Percentiles rank a stretch among this genome's conserved stretches.
Evolutionary conservation across 179 eudicot genomes (phyloP).

Genomic region (Silene vulgaris): DNA sequence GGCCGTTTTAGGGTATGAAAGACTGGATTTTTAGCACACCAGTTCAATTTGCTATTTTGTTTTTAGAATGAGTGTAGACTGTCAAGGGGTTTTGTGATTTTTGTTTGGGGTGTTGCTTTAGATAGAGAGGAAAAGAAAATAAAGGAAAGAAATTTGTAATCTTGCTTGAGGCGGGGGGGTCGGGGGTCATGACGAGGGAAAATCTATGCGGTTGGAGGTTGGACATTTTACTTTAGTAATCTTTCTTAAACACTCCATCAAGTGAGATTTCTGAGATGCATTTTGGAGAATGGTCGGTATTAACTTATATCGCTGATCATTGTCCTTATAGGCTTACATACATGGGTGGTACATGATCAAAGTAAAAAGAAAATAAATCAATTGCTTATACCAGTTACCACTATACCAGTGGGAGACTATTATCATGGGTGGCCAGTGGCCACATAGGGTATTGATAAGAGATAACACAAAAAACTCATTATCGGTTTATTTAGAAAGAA

Average conservation of each 20-base stretch:
- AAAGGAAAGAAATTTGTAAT: neutral
- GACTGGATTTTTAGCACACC: neutral
- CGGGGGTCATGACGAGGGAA: neutral
- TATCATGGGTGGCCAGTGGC: neutral
- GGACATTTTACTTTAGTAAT: too few species aligned
- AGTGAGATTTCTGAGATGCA: too few species aligned
- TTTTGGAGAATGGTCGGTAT: too few species aligned
- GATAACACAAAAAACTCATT: neutral
- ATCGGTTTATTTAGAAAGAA: neutral
- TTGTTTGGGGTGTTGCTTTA: neutral
- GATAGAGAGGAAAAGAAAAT: neutral
- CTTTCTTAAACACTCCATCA: too few species aligned
- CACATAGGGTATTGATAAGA: neutral
- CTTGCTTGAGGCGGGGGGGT: neutral
- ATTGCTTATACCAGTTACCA: neutral
- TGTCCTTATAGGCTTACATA: neutral
- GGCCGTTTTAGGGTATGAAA: neutral
- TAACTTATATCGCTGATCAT: neutral
- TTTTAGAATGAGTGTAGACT: neutral
- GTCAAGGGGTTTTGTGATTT: neutral
- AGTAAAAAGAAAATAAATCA: neutral
- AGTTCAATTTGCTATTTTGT: neutral
- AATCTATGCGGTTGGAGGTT: too few species aligned
- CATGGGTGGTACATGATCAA: constrained; percentile 1
- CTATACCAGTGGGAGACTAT: neutral